A percentile compares a stretch with the other conserved stretches of the same genome.
Conservation (phyloP, 768 basidiomycete genomes). For the Cyathus striatus region DNA sequence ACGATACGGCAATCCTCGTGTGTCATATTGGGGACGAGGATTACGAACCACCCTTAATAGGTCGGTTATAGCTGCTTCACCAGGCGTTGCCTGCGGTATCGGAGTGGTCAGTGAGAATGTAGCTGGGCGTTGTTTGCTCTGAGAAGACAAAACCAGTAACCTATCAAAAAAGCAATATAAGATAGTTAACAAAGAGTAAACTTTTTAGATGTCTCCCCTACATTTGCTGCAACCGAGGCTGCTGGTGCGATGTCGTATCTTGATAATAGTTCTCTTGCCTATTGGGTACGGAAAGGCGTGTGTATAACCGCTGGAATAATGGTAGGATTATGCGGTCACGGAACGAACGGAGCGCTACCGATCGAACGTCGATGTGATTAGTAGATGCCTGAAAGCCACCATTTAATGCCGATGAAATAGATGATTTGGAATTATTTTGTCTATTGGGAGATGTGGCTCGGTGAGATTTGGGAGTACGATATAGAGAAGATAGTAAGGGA, state of each 20-base stretch:
- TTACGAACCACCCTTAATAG: conserved; percentile 60
- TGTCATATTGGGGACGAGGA: conserved; percentile 37
- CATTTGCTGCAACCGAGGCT: conserved; percentile 81
- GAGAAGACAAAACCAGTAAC: conserved; percentile 73
- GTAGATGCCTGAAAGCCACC: conserved; percentile 24
- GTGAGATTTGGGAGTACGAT: conserved; percentile 56
- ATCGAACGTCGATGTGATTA: conserved; percentile 73
- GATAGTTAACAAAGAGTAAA: neutral
- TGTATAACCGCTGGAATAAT: conserved; percentile 48
- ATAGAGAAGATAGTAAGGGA: conserved; percentile 59
- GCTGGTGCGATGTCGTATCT: conserved; percentile 51
- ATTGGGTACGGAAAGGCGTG: conserved; percentile 48
- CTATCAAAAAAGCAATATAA: conserved; percentile 28
- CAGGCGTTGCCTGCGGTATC: conserved; percentile 49
- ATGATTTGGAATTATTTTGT: conserved; percentile 38
- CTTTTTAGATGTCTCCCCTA: conserved; percentile 22
- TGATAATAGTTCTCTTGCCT: conserved; percentile 53
- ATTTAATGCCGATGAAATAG: conserved; percentile 27
- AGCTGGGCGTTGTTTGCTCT: conserved; percentile 52
- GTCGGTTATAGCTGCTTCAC: conserved; percentile 65
- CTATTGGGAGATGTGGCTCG: conserved; percentile 43
- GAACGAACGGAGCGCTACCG: conserved; percentile 74
- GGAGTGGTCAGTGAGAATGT: conserved; percentile 58
- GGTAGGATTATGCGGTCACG: conserved; percentile 77
- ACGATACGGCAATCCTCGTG: conserved; percentile 21